Evolutionary conservation across 1,284 basidiomycete genomes (phyloP).

Genomic region (Trichosporon sp.): DNA sequence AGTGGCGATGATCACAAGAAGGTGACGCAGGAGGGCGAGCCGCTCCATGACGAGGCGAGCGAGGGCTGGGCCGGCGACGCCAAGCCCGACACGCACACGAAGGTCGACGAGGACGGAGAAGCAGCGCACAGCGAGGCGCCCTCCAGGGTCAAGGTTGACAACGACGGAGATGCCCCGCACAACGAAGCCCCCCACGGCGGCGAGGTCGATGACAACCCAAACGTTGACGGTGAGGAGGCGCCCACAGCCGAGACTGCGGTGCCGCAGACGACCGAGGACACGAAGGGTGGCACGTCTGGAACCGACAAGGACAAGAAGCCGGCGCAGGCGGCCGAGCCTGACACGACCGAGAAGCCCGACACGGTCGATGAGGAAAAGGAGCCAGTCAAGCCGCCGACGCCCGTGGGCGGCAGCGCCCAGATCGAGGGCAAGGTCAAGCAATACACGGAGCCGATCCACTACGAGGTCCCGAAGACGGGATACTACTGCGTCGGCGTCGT

Average conservation of each 20-base stretch:
- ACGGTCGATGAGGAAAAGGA: slow-evolving; percentile 14
- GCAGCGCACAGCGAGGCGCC: neutral
- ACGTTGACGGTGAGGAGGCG: neutral
- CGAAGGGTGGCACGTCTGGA: neutral
- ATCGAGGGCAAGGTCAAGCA: slow-evolving; percentile 9
- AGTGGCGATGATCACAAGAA: neutral
- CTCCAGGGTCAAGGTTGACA: neutral
- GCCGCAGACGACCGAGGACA: slow-evolving; percentile 18
- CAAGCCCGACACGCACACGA: neutral
- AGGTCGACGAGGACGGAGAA: neutral
- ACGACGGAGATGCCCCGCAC: neutral
- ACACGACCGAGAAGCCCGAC: slow-evolving; percentile 16
- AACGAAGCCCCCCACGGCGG: neutral
- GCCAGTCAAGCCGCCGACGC: slow-evolving; percentile 5
- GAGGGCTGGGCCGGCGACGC: neutral
- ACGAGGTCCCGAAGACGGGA: slow-evolving; percentile 81
- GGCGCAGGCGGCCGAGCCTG: neutral
- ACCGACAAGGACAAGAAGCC: neutral
- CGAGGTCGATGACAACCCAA: slow-evolving; percentile 13
- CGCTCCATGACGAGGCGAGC: slow-evolving; percentile 2
- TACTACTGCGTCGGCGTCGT: slow-evolving; percentile 94
- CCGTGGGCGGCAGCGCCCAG: neutral
- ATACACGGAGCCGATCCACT: slow-evolving; percentile 61
- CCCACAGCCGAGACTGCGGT: neutral
- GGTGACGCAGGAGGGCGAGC: neutral